These are phyloP conservation scores for Diaporthe australafricana DNA, from an alignment of 2,329 filamentous ascomycete species.

Conservation along the genomic window DNA sequence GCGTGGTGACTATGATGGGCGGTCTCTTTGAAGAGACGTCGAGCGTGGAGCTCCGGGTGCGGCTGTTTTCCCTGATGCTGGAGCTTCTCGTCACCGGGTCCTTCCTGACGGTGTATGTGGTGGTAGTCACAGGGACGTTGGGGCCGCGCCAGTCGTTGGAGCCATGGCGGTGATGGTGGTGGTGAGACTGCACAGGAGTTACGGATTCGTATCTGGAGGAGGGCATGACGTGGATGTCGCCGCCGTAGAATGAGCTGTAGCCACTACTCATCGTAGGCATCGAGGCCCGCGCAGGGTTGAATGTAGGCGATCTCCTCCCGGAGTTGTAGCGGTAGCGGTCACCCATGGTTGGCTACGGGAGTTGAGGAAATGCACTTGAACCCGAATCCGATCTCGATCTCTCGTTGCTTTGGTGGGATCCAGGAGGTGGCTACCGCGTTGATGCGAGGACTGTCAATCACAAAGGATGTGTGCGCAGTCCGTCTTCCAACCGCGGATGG, in stretches of 20 bases:
- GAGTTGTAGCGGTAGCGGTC: constrained; percentile 58
- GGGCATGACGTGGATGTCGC: constrained; percentile 67
- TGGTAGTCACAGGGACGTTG: constrained; percentile 57
- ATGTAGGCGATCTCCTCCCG: constrained; percentile 56
- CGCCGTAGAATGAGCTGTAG: constrained; percentile 62
- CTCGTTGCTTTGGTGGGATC: background rate
- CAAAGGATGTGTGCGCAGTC: background rate
- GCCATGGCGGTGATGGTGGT: constrained; percentile 44
- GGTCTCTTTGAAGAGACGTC: constrained; percentile 60
- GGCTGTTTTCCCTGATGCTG: constrained; percentile 60
- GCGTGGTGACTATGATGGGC: constrained; percentile 69
- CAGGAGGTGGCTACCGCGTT: background rate
- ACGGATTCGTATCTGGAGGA: constrained; percentile 48
- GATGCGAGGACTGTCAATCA: background rate
- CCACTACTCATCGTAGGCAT: constrained; percentile 60
- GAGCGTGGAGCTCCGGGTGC: constrained; percentile 61
- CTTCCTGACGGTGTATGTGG: constrained; percentile 67
- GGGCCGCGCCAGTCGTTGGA: constrained; percentile 47
- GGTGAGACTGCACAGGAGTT: constrained; percentile 31
- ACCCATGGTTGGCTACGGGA: constrained; percentile 52
- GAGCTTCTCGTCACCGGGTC: constrained; percentile 61
- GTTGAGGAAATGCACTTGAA: background rate
- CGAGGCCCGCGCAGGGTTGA: constrained; percentile 65
- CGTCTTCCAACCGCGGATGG: constrained; percentile 3
- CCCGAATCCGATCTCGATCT: background rate